A percentile compares a stretch with the other conserved stretches of the same genome.
These are phyloP conservation scores for Hirschfeldia incana DNA, from an alignment of 345 rosid species.

Conservation along the genomic window DNA sequence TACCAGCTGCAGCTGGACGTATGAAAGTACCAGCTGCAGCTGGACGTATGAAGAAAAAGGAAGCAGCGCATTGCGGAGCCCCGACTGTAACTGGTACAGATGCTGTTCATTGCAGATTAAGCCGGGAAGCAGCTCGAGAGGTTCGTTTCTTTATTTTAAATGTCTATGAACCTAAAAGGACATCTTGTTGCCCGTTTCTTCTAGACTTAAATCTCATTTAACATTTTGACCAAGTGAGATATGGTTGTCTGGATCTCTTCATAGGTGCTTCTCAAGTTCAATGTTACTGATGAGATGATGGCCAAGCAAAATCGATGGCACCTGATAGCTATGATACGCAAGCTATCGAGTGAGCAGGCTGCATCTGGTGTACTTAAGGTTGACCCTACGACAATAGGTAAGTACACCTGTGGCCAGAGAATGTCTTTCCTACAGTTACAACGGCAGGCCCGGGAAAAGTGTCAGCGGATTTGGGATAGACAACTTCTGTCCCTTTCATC, in stretches of 20 bases:
- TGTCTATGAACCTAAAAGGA: background rate
- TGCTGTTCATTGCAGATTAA: conserved; percentile 96
- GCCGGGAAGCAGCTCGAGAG: conserved; percentile 99
- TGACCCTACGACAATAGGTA: conserved; percentile 86
- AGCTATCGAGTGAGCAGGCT: conserved; percentile 99
- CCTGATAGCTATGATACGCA: conserved; percentile 96
- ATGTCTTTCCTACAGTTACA: conserved; percentile 98
- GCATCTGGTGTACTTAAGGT: conserved; percentile 83
- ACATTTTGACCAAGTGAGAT: background rate
- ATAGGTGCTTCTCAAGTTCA: conserved; percentile 92
- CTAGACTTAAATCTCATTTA: background rate
- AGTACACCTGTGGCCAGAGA: conserved; percentile 95
- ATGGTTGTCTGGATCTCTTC: conserved; percentile 18
- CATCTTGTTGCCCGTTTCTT: conserved; percentile 7
- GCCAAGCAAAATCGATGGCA: conserved; percentile 97
- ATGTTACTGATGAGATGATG: conserved; percentile 83
- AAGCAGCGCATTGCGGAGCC: conserved; percentile 78
- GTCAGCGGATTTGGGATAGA: conserved; percentile 99
- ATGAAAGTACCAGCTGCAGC: conserved; percentile 76
- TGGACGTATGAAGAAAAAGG: conserved; percentile 72
- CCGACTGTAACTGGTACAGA: conserved; percentile 95
- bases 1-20: conserved; percentile 72
- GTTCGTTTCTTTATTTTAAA: conserved; percentile 42
- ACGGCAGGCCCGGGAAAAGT: conserved; percentile 97
- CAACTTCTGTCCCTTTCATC: conserved; percentile 84